These are phyloP conservation scores for Hyaloscypha hepaticicola DNA, from an alignment of 495 filamentous ascomycete species.

Conservation along the genomic window DNA sequence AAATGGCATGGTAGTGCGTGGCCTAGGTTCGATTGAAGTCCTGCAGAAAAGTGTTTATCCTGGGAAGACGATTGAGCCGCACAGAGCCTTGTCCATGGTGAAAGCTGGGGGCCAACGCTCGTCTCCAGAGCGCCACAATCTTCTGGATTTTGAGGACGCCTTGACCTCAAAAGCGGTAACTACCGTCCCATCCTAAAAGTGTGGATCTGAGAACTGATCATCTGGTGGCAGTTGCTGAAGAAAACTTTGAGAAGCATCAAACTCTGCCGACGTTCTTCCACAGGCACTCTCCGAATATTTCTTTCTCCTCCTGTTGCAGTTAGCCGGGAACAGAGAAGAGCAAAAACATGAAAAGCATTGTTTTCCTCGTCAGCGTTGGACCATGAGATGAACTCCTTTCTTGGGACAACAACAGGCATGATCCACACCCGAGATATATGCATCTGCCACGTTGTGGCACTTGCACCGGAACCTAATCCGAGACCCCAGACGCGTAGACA, in stretches of 20 bases:
- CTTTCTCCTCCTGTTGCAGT: not conserved
- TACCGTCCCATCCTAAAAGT: not conserved
- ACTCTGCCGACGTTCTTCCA: not conserved
- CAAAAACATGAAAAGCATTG: not conserved
- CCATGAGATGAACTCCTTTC: not conserved
- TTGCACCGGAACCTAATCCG: not conserved
- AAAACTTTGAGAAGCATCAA: not conserved
- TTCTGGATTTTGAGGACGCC: not conserved
- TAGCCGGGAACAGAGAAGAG: not conserved
- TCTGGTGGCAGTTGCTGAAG: not conserved
- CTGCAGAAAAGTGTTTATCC: not conserved
- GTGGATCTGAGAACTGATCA: not conserved
- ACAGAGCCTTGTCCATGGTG: not conserved
- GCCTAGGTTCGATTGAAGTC: not conserved
- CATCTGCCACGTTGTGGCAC: not conserved
- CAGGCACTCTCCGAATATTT: not conserved
- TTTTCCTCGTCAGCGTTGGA: not conserved
- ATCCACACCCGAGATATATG: not conserved
- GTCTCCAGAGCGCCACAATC: not conserved
- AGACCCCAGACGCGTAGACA: not conserved
- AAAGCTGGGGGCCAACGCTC: not conserved
- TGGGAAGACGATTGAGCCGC: not conserved
- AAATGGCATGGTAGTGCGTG: not conserved
- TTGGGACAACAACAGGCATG: not conserved
- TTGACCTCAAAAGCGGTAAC: not conserved